These are phyloP conservation scores for Ascodesmis nigricans DNA, from an alignment of 495 filamentous ascomycete species.

Conservation along the genomic window DNA sequence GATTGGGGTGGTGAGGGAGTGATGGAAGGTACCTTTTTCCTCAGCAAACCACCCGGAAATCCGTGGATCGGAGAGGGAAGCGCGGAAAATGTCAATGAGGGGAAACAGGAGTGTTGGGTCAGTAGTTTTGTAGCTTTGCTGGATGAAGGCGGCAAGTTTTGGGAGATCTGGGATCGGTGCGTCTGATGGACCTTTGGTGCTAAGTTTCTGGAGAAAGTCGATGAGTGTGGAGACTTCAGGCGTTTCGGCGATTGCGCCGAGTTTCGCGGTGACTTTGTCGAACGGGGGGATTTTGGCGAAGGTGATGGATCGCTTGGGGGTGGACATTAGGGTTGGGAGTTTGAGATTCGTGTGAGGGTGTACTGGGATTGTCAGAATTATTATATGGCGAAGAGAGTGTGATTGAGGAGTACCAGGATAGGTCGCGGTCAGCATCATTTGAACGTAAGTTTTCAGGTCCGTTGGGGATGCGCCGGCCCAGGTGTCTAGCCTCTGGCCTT, in stretches of 20 bases:
- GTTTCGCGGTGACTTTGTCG: slow-evolving; percentile 59
- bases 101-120: slow-evolving; percentile 46
- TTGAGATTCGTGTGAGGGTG: slow-evolving; percentile 53
- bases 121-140: slow-evolving; percentile 28
- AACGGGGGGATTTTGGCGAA: slow-evolving; percentile 69
- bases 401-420: slow-evolving; percentile 27
- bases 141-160: slow-evolving; percentile 32
- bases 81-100: slow-evolving; percentile 57
- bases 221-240: slow-evolving; percentile 35
- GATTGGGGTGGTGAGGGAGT: no score
- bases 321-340: slow-evolving; percentile 41
- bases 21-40: slow-evolving; percentile 26
- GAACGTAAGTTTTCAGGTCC: slow-evolving; percentile 48
- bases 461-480: slow-evolving; percentile 58
- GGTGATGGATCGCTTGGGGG: slow-evolving; percentile 28
- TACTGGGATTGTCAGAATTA: slow-evolving; percentile 12
- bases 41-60: slow-evolving; percentile 73
- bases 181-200: slow-evolving; percentile 32
- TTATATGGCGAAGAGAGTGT: background rate
- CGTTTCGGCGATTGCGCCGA: slow-evolving; percentile 32
- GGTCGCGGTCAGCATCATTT: slow-evolving; percentile 52
- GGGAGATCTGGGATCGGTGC: slow-evolving; percentile 39
- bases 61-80: slow-evolving; percentile 56
- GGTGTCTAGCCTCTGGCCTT: slow-evolving; percentile 49
- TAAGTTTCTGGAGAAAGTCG: slow-evolving; percentile 38